Percentiles rank a stretch among this genome's conserved stretches.
Evolutionary conservation across 2,329 filamentous ascomycete species (phyloP).

Genomic region (Pseudonectria buxi): DNA sequence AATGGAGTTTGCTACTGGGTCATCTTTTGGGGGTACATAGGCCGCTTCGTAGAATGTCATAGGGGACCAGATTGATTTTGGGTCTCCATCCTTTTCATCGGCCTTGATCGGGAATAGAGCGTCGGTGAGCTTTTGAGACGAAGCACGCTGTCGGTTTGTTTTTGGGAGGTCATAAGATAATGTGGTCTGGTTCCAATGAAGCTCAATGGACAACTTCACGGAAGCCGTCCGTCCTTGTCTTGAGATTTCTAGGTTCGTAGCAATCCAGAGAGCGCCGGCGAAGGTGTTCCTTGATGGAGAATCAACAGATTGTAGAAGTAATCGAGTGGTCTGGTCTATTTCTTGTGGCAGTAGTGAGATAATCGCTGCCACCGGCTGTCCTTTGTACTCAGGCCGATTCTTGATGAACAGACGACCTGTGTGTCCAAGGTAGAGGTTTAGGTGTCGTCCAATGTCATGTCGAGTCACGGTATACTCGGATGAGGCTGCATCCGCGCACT

Average conservation of each 20-base stretch:
- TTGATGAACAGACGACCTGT: conserved; percentile 12
- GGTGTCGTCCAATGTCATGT: conserved; percentile 14
- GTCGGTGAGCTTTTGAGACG: conserved; percentile 32
- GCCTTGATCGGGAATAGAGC: conserved; percentile 23
- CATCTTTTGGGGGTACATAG: conserved; percentile 48
- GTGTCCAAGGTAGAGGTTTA: conserved; percentile 10
- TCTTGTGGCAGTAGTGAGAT: conserved; percentile 21
- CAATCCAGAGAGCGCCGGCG: conserved; percentile 31
- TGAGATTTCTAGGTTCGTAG: conserved; percentile 25
- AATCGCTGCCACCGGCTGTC: conserved; percentile 3
- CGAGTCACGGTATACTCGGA: conserved; percentile 5
- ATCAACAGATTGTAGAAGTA: conserved; percentile 13
- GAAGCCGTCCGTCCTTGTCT: conserved; percentile 17
- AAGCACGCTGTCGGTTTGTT: conserved; percentile 20
- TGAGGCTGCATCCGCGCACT: conserved; percentile 9
- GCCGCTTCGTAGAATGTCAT: conserved; percentile 64
- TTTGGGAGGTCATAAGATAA: conserved; percentile 26
- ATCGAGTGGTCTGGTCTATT: conserved; percentile 7
- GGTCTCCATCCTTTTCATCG: neutral
- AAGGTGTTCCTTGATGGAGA: conserved; percentile 9
- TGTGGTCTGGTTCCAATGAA: conserved; percentile 38
- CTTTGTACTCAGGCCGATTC: conserved; percentile 7
- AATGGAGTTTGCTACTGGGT: conserved; percentile 32
- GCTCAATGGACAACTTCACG: conserved; percentile 27
- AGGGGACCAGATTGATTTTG: conserved; percentile 32